Evolutionary conservation across 495 filamentous ascomycete genomes (phyloP).

Genomic region (Haplographium delicatum): DNA sequence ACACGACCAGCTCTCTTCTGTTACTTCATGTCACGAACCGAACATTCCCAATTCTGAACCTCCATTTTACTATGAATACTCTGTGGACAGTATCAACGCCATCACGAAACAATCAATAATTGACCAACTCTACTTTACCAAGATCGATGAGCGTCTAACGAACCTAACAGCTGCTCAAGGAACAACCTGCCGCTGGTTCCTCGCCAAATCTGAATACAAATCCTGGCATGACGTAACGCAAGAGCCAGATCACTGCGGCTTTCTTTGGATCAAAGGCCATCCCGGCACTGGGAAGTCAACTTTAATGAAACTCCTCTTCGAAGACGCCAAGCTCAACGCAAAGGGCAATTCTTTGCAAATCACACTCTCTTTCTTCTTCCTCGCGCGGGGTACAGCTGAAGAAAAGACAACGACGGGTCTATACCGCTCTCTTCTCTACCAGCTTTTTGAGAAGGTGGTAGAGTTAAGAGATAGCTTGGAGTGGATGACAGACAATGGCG

Average conservation of each 20-base stretch:
- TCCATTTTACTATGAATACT: slow-evolving; percentile 6
- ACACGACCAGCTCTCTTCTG: slow-evolving; percentile 12
- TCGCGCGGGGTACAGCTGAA: slow-evolving; percentile 30
- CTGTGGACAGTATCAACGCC: slow-evolving; percentile 15
- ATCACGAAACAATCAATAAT: slow-evolving; percentile 17
- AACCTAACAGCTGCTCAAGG: slow-evolving; percentile 23
- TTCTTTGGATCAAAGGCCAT: slow-evolving; percentile 39
- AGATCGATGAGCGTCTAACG: slow-evolving; percentile 30
- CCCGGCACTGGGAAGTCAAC: slow-evolving; percentile 41
- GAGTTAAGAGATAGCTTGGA: slow-evolving; percentile 18
- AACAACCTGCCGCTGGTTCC: slow-evolving; percentile 34
- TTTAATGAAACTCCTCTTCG: slow-evolving; percentile 34
- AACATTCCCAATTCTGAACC: slow-evolving; percentile 13
- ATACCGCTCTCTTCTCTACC: slow-evolving; percentile 31
- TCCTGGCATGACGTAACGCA: slow-evolving; percentile 29
- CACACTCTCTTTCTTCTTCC: slow-evolving; percentile 37
- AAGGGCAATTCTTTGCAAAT: slow-evolving; percentile 15
- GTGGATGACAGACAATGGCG: slow-evolving; percentile 15
- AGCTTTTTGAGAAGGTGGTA: slow-evolving; percentile 26
- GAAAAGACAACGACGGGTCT: slow-evolving; percentile 30
- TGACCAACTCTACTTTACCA: slow-evolving; percentile 26
- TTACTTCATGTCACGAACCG: slow-evolving; percentile 10
- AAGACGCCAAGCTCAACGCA: slow-evolving; percentile 16
- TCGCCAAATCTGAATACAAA: slow-evolving; percentile 26
- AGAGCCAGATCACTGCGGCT: slow-evolving; percentile 28